Base-by-base conservation (phyloP, 345 rosid species). In the Pugionium cornutum region DNA sequence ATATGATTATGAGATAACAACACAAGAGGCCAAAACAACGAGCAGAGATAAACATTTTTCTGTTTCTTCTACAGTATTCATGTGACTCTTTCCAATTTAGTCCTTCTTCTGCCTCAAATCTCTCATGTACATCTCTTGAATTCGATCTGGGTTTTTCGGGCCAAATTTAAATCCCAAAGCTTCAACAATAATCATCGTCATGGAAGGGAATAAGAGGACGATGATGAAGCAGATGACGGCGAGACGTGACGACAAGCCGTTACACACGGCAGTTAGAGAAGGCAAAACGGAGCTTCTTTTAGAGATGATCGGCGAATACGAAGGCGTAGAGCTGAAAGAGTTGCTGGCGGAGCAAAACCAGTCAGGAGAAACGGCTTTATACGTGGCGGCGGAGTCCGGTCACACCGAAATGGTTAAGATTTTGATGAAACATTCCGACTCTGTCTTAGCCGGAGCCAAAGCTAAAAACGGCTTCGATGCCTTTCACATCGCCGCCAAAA, bases 401-500 rank as follows among this genome's bases (percentile, higher is more conserved):
- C 52, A 71, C 69, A 83, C 64, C 53, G 87, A 83, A 41, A 56
- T 89, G 66, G 96, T 88, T 65, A 81, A 70, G 79, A 82, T 76
- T 76, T 68, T 92, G 74, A 81, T 88, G 51, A 82, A 77, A 73
- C 69, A 74, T 68, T 83, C 73, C 41, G 97, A 86, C 70, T 53
- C 73, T 52, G 76, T 41, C 39, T 69, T 76, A 67, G 96, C 98
- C n/a, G 81, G 62, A 53, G 66, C 79, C 32, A 89, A 80, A 74
- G 96, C 98, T 3, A 82, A 79, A 67, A 89, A 89, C 53, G 91
- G 97, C 9, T 88, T 69, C 52, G 98, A 92, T 68, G 89, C 98
- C 10, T 89, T 89, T 66, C 97, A 89, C 53, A 72, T 88, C 60
- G 98, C 97, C 73, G 91, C 97, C 41, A 89, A 86, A 83, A 88